Base-by-base conservation (phyloP, 495 filamentous ascomycete species). In the Alectoria sarmentosa region DNA sequence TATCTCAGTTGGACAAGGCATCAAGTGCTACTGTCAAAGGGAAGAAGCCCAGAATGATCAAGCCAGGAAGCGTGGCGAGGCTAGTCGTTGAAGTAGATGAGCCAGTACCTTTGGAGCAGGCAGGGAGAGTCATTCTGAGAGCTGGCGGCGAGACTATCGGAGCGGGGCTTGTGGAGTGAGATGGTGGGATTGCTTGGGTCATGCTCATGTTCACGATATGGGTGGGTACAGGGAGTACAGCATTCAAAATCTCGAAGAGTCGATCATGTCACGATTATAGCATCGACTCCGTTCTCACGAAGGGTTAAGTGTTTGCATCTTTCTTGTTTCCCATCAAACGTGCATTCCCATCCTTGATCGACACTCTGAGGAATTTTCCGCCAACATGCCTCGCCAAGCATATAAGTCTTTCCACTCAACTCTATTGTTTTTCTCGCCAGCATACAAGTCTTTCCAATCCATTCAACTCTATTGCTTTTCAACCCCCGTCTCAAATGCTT, bases 31-130 rank as follows among this genome's bases (percentile, higher is more conserved):
- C 62, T 1, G 76, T 86, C 39, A 73, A 83, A 46, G 96, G 96
- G 79, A 94, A 91, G 78, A 91, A 87, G 70, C 91, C 92, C 1
- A 87, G 87, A 72, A 82, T 96, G 67, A 82, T 96, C 54, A 83
- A 87, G 68, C 88, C 90, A 17, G 81, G 92, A 28, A 74, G 80
- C 55, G 76, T 91, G 76, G 83, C 89, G 65, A 81, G 82, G 62
- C 77, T 86, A 64, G 79, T 83, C 68, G 86, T 98, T 11, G 86
- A 88, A 75, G 75, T 97, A 78, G 86, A 88, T 42, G 77, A 80
- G 28, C 85, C 85, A 60, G 86, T 92, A 61, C 92, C 93, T 23
- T 71, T 97, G 38, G 93, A 96, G 74, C 81, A 79, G 3, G 88
- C 88, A 3, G 85, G 84, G 46, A 80, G 89, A 70, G 84, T 98